Evolutionary conservation across 2,329 filamentous ascomycete species (phyloP).

Genomic region (Fusarium guadeloupense): DNA sequence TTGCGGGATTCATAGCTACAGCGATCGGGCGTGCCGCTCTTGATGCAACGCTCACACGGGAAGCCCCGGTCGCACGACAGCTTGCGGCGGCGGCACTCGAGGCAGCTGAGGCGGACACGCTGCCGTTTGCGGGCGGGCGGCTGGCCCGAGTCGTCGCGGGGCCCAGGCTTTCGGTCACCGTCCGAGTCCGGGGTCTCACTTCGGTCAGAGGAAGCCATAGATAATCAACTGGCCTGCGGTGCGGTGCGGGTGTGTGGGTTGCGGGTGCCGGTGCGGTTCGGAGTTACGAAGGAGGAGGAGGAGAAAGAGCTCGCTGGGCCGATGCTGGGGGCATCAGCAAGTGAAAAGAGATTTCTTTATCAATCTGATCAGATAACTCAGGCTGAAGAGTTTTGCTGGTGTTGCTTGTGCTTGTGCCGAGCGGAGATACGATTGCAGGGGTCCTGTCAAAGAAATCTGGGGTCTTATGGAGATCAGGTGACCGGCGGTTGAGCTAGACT

Average conservation of each 20-base stretch:
- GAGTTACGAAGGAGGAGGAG: slow-evolving; percentile 48
- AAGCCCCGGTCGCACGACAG: slow-evolving; percentile 69
- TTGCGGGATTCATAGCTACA: slow-evolving; percentile 68
- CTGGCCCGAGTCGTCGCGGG: slow-evolving; percentile 46
- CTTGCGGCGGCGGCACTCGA: slow-evolving; percentile 69
- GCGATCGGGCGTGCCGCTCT: slow-evolving; percentile 67
- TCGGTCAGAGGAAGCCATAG: slow-evolving; percentile 47
- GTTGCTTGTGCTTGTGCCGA: slow-evolving; percentile 42
- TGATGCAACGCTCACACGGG: slow-evolving; percentile 69
- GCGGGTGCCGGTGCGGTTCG: slow-evolving; percentile 40
- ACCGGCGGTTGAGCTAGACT: neutral
- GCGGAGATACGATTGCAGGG: slow-evolving; percentile 47
- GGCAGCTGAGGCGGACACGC: slow-evolving; percentile 66
- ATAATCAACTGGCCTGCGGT: neutral
- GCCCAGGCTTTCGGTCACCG: slow-evolving; percentile 41
- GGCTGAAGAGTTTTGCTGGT: slow-evolving; percentile 40
- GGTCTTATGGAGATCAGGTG: slow-evolving; percentile 9
- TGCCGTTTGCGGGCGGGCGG: slow-evolving; percentile 64
- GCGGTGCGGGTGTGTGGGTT: slow-evolving; percentile 14
- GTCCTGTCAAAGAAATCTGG: neutral
- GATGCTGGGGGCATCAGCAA: slow-evolving; percentile 42
- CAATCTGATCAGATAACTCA: slow-evolving; percentile 54
- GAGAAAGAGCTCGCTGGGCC: slow-evolving; percentile 29
- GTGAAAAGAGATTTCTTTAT: slow-evolving; percentile 49
- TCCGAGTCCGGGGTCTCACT: slow-evolving; percentile 54